A percentile compares a stretch with the other conserved stretches of the same genome.
These are phyloP conservation scores for Capronia americana DNA, from an alignment of 2,329 filamentous ascomycete species.

Conservation along the genomic window DNA sequence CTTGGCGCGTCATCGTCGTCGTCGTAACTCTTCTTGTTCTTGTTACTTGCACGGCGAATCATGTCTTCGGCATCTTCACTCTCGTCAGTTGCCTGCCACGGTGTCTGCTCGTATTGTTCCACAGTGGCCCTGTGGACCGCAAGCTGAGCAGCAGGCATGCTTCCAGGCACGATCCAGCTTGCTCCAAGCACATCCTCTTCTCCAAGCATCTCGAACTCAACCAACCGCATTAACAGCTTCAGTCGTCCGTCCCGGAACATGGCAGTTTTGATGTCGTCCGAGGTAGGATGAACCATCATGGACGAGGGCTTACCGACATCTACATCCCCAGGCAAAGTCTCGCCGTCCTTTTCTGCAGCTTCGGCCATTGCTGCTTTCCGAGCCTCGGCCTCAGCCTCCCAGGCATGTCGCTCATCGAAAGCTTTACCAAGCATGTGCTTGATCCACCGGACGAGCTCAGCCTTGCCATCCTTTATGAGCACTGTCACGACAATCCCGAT, in stretches of 20 bases:
- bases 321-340: conserved; percentile 42
- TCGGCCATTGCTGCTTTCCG: conserved; percentile 33
- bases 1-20: conserved; percentile 46
- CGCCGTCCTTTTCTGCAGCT: conserved; percentile 34
- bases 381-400: conserved; percentile 74
- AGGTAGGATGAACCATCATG: conserved; percentile 52
- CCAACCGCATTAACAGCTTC: conserved; percentile 79
- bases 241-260: conserved; percentile 91
- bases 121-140: conserved; percentile 74
- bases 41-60: conserved; percentile 69
- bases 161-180: conserved; percentile 76
- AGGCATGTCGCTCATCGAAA: conserved; percentile 74
- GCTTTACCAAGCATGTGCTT: conserved; percentile 73
- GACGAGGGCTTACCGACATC: conserved; percentile 32
- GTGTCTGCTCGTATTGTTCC: conserved; percentile 77
- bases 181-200: conserved; percentile 76
- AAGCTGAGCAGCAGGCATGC: conserved; percentile 68
- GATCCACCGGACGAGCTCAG: conserved; percentile 79
- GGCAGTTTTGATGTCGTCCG: conserved; percentile 55
- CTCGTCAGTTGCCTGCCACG: conserved; percentile 77
- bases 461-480: conserved; percentile 78
- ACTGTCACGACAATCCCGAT: conserved; percentile 80
- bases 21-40: conserved; percentile 42
- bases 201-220: conserved; percentile 71
- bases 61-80: conserved; percentile 73